Evolutionary conservation across 257 asterid species (phyloP), one percentile per base, ranked within the genome.

Genomic region (Hygrophila difformis): DNA sequence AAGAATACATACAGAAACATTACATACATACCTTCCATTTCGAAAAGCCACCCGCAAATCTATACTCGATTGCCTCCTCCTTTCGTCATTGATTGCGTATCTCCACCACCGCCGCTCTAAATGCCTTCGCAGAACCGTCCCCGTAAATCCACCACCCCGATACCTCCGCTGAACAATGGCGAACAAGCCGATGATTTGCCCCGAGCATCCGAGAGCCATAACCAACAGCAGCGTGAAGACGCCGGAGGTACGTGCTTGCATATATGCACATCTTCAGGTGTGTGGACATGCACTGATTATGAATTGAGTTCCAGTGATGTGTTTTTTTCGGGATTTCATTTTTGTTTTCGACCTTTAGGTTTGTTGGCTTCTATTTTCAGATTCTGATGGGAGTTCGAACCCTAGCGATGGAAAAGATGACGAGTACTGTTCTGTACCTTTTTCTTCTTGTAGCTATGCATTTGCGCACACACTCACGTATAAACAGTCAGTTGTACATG

Each of bases 111-210:
- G 18, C 55, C 69, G 51, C 8, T 55, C 58, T 66, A 80, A 85
- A 81, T 85, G 96, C 96, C 94, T 55, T 74, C 93, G 14, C 84
- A 77, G 51, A 87, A 75, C 74, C 94, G 79, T 22, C 54, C 82
- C 15, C 59, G 58, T 39, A 81, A 75, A 18, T 39, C 74, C 45
- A 16, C 71, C 24, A 39, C 80, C 44, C 63, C 81, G 23, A 78
- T 87, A 24, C 69, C 77, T 51, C 58, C 60, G 11, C 60, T 56
- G 73, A 65, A 35, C 20, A 68, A 69, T 35, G 84, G 63, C 49
- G 80, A 72, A 49, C 61, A 60, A 12, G 59, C 61, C 49, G 86
- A 77, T 46, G 88, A 79, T 63, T 66, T 68, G 64, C 69, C 37
- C 39, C 72, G 50, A 56, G 64, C 47, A 55, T 59, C 65, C 58